Evolutionary conservation across 148 eudicot genomes (phyloP).

Genomic region (Spergularia bocconei): DNA sequence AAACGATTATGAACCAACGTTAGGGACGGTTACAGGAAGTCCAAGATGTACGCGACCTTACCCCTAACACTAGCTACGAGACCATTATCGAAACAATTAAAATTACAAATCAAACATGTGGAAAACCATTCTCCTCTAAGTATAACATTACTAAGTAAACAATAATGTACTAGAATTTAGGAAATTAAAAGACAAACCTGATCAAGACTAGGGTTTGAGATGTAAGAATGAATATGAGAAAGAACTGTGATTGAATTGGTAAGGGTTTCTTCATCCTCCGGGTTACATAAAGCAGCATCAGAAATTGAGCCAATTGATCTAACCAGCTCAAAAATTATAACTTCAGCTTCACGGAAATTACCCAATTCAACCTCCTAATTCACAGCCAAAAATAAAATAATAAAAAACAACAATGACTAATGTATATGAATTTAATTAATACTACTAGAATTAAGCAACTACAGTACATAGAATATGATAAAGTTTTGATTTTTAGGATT

Average conservation of each 20-base stretch:
- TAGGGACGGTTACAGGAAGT: not conserved
- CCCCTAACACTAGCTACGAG: not conserved
- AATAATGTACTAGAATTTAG: not conserved
- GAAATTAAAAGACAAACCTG: slow-evolving; percentile 41
- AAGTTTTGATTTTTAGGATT: not conserved
- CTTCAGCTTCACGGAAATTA: slow-evolving; percentile 38
- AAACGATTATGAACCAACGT: not conserved
- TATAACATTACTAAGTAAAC: not conserved
- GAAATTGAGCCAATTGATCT: slow-evolving; percentile 47
- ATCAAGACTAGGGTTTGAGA: slow-evolving; percentile 45
- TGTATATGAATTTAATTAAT: not conserved
- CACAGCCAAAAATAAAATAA: not conserved
- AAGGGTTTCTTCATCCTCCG: slow-evolving; percentile 29
- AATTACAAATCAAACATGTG: not conserved
- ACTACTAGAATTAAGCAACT: not conserved
- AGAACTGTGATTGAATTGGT: slow-evolving; percentile 38
- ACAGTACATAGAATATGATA: not conserved
- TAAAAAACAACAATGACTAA: not conserved
- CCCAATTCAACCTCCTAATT: slow-evolving; percentile 38
- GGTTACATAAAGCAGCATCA: slow-evolving; percentile 31
- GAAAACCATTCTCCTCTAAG: not conserved
- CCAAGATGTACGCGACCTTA: not conserved
- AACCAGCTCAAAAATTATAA: slow-evolving; percentile 35
- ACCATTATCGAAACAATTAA: not conserved
- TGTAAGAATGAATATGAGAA: slow-evolving; percentile 34